These are phyloP conservation scores for Trichophyton schoenleinii DNA, from an alignment of 2,329 filamentous ascomycete genomes.

Conservation along the genomic window DNA sequence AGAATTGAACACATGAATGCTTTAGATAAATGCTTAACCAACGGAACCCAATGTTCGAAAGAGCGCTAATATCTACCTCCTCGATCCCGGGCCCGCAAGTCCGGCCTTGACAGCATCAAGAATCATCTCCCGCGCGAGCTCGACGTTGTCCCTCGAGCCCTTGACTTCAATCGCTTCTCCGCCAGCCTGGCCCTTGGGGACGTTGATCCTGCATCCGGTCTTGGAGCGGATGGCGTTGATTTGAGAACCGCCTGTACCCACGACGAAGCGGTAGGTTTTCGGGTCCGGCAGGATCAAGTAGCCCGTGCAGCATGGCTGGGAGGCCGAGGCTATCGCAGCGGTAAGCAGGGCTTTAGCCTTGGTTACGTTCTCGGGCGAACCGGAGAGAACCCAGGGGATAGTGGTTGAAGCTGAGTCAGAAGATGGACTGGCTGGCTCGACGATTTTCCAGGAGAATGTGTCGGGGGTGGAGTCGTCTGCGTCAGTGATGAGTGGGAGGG, in stretches of 20 bases:
- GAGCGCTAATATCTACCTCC: background rate
- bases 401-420: conserved; percentile 23
- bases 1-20: no score
- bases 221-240: conserved; percentile 88
- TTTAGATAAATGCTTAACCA: no score
- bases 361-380: conserved; percentile 61
- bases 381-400: conserved; percentile 77
- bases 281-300: conserved; percentile 87
- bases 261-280: conserved; percentile 75
- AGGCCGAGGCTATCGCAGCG: conserved; percentile 53
- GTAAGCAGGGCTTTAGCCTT: conserved; percentile 68
- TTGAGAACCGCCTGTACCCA: conserved; percentile 76
- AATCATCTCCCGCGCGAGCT: conserved; percentile 80
- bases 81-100: background rate
- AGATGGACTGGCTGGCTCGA: conserved; percentile 38
- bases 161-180: conserved; percentile 82
- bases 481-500: conserved; percentile 89
- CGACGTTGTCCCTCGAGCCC: conserved; percentile 65
- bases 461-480: conserved; percentile 53
- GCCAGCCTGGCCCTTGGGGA: conserved; percentile 64
- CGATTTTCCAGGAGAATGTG: conserved; percentile 70
- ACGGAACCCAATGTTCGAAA: no score
- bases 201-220: conserved; percentile 86
- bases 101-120: conserved; percentile 58
- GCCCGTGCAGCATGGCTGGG: conserved; percentile 50